Evolutionary conservation across 345 rosid species (phyloP), one percentile per base, ranked within the genome.

Genomic region (Odontarrhena argentea): DNA sequence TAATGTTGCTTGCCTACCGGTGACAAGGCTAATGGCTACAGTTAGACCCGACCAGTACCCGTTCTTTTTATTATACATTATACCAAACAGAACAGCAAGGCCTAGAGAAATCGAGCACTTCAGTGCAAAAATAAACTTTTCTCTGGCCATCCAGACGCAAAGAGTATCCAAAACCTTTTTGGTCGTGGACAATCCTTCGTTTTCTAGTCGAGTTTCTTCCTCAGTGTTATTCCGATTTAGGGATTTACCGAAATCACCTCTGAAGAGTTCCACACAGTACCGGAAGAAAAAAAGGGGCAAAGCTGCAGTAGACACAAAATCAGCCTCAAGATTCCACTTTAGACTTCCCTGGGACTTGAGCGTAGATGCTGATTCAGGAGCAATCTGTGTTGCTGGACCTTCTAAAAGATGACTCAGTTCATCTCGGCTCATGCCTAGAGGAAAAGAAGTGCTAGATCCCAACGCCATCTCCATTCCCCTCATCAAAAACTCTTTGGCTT

Each of bases 11-110:
- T 84, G 88, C 59, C 88, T 74, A 6, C 81, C 83, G 12, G 73
- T 75, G 9, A 75, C 80, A 49, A 87, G 76, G 60, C 95, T 81
- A 32, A 85, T 84, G 55, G 95, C 95, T 47, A 82, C 85, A 8
- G 86, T 81, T 41, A 87, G 79, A 44, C 95, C 95, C 13, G 95
- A 84, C 95, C 95, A 87, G 41, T 84, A 81, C n/a, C 87, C 95
- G 36, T 84, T 76, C 54, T 79, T 36, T 48, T 35, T 83, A 63
- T 82, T 71, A 65, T 79, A 87, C 34, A 81, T 44, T 45, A 85
- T 52, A 35, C 95, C 95, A 36, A 87, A 76, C 5, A 85, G 74
- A 28, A 85, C 88, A 0, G 91, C 87, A 1, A 85, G 76, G 67
- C 91, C 91, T 8, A 85, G 72, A 43, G 95, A 79, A 41, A 84